Evolutionary conservation across 73 alveolate genomes (phyloP), one percentile per base, ranked within the genome.

Genomic region (Tetrahymena malaccensis): DNA sequence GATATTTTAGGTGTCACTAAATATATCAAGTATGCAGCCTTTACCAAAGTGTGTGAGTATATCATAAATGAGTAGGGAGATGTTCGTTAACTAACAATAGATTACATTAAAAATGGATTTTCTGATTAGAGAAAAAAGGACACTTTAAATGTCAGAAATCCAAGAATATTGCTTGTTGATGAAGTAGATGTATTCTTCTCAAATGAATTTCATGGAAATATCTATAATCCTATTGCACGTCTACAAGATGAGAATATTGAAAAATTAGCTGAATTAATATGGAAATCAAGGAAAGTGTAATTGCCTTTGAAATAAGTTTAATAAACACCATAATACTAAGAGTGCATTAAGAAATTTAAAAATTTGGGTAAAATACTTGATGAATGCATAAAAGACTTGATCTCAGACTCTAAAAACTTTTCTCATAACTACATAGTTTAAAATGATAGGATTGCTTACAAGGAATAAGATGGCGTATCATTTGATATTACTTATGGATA

Each of bases 161-260:
- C 58, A 31, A 17, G n/a, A 9, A 34, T 94, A 17, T 31, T 94
- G n/a, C 11, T 94, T n/a, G 58, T 94, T 22, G 96, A 94, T 56
- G 96, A 94, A 15, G 96, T 55, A 31, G 96, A 94, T 56, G 94
- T 94, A 17, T 94, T 94, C 33, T 94, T 94, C 19, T 4, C 15
- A 0, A 12, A 70, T 1, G 44, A 40, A 6, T 70, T 27, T 70
- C 25, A 70, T 70, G 89, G 89, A 70, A 70, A 34, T n/a, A n/a
- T 27, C 8, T 70, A 70, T 70, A 70, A 25, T 2, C 89, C 89
- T 70, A 5, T 70, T 25, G 37, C 89, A 8, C 37, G 89, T 31
- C 12, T 70, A 22, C 22, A 70, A 70, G 38, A 70, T n/a, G 21
- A n/a, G 19, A 27, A 13, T 33, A 70, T 70, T 70, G 1, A 3